These are phyloP conservation scores for Sequoia sempervirens DNA, from an alignment of 75 land plant genomes.

Conservation along the genomic window DNA sequence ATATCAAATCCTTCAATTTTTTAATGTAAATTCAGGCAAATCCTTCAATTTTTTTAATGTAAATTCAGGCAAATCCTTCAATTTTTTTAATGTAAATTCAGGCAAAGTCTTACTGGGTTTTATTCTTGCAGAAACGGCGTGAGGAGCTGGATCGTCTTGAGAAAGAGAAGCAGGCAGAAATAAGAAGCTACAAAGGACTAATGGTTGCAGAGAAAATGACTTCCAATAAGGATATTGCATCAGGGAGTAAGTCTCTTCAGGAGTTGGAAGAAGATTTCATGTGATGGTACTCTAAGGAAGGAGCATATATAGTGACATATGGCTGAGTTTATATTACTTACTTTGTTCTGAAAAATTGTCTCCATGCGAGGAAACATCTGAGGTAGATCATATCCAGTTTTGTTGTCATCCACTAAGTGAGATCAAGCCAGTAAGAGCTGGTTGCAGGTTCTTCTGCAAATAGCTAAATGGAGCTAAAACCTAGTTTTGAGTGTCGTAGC, in stretches of 20 bases:
- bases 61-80: too few species aligned
- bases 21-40: too few species aligned
- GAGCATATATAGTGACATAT: neutral
- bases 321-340: neutral
- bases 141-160: slow-evolving; percentile 93
- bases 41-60: too few species aligned
- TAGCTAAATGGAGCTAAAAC: neutral
- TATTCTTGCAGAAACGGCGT: slow-evolving; percentile 68
- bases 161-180: slow-evolving; percentile 90
- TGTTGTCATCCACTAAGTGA: neutral
- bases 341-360: neutral
- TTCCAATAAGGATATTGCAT: slow-evolving; percentile 90
- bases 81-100: neutral
- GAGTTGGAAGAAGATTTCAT: slow-evolving; percentile 97
- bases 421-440: neutral
- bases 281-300: slow-evolving; percentile 29
- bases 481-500: neutral
- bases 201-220: slow-evolving; percentile 99
- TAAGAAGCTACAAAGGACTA: slow-evolving; percentile 91
- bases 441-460: neutral
- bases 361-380: neutral
- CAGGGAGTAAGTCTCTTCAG: slow-evolving; percentile 75
- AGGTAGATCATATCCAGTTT: neutral
- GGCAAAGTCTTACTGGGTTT: neutral
- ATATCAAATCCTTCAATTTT: too few species aligned